Base-by-base conservation (phyloP, 805 yeast genomes). In the Alloascoidea africana region DNA sequence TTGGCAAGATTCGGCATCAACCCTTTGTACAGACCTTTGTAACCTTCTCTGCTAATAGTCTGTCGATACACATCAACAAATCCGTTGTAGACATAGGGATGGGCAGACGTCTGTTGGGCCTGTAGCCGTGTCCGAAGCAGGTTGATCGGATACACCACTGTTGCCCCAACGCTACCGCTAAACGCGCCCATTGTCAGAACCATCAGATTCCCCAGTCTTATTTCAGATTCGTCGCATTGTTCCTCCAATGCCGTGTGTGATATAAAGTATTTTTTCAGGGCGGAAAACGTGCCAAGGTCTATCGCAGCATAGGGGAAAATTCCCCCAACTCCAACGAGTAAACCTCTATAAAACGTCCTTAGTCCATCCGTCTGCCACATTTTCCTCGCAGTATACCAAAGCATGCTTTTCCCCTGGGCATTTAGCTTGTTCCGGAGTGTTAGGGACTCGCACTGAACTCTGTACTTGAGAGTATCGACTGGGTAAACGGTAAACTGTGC, bases 281-380 rank as follows among this genome's bases (percentile, higher is more conserved):
- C 78, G 5, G 89, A 68, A 54, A 91, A 91, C 0, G 96, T 86
- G 27, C 98, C 98, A 38, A 91, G 63, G 55, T 91, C 98, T 18
- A 91, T 63, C 0, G 98, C 98, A 1, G 97, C 96, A 54, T 87
- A 91, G 0, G 98, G 98, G 61, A 91, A 91, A 46, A 91, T 89
- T 36, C 98, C 98, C 41, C 87, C 71, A 3, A 87, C 73, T n/a
- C 98, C 98, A 17, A 85, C 93, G 38, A 72, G 57, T 15, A 89
- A 66, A 17, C 98, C 98, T 44, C 97, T 61, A 54, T 91, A 91
- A 50, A 86, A 91, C 3, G 81, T 58, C 35, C 67, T 56, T 2
- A 83, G 17, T 0, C 97, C 97, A 32, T 94, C 95, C 43, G 77
- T 83, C 40, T 52, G 55, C 57, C 70, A 82, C 83, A 89, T 80